Base-by-base conservation (phyloP, 164 flowering plant species). In the Hamamelis virginiana region DNA sequence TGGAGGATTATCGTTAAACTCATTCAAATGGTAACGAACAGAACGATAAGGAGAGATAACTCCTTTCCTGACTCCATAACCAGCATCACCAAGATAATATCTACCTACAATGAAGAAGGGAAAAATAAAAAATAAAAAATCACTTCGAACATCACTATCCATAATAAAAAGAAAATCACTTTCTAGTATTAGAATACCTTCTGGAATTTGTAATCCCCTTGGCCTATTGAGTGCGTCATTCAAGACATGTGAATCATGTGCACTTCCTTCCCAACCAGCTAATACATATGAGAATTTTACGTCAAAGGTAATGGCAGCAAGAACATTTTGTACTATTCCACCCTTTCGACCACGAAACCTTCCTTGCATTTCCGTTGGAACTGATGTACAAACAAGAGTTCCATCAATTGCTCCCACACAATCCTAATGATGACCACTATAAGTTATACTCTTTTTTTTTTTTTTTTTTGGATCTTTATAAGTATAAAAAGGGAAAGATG, bases 321-420 rank as follows among this genome's bases (percentile, higher is more conserved):
- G 50, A 9, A 65, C 46, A 51, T 27, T 65, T 65, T 50, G 45
- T 3, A 22, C 50, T 26, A 16, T 21, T 13, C 14, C 9, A 25
- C 13, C 13, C 13, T 50, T 50, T 28, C 59, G 18, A 11, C 68
- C 41, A 8, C 23, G 55, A 65, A 23, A 65, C 18, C 21, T 65
- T 8, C 15, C 19, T 5, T 3, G 3, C 6, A 22, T 11, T 19
- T 2, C 8, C 0, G 14, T 25, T 15, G 22, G 8, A 48, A 65
- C 25, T 50, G 23, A 25, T 25, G 15, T 59, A 23, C 10, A 43
- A 1, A 65, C 0, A 52, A 14, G 68, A 47, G 21, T 8, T 6
- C 68, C 45, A 50, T 51, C 59, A 50, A 65, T 50, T 50, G 59
- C 59, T 9, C 68, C 59, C 9, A 65, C 15, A 1, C 68, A 65